Conservation (phyloP, 768 basidiomycete species). For the Boletellus ananiceps region DNA sequence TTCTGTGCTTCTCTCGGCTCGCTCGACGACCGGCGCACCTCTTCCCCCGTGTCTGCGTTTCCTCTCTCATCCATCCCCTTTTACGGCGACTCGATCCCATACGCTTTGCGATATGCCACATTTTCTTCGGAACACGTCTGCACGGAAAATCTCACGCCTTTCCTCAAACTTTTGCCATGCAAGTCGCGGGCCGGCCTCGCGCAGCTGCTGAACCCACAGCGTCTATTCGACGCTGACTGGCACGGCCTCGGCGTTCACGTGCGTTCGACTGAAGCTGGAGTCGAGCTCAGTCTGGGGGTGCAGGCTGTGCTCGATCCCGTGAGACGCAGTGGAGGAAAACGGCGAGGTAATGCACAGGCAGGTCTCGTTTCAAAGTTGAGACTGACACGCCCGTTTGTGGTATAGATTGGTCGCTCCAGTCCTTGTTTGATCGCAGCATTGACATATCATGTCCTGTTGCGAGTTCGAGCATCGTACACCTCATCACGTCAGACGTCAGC, state of each 20-base stretch:
- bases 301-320: conserved; percentile 81
- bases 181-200: conserved; percentile 85
- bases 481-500: conserved; percentile 42
- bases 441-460: conserved; percentile 69
- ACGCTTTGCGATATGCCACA: conserved; percentile 68
- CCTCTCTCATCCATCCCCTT: conserved; percentile 56
- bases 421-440: conserved; percentile 64
- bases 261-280: conserved; percentile 50
- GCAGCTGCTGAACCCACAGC: conserved; percentile 76
- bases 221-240: conserved; percentile 87
- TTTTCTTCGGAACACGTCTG: conserved; percentile 88
- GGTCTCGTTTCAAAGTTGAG: neutral
- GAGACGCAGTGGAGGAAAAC: conserved; percentile 43
- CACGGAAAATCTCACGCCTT: conserved; percentile 95
- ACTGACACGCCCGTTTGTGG: conserved; percentile 6
- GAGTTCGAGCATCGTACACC: conserved; percentile 47
- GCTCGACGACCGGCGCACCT: conserved; percentile 71
- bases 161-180: conserved; percentile 92
- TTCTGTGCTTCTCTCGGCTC: conserved; percentile 91
- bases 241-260: conserved; percentile 85
- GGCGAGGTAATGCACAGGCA: conserved; percentile 44
- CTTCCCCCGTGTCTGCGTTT: conserved; percentile 58
- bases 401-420: conserved; percentile 70
- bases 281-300: conserved; percentile 63
- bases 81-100: conserved; percentile 34